Percentiles rank a stretch among this genome's conserved stretches.
Conservation (phyloP, 2,329 filamentous ascomycete species). For the Aspergillus alliaceus region DNA sequence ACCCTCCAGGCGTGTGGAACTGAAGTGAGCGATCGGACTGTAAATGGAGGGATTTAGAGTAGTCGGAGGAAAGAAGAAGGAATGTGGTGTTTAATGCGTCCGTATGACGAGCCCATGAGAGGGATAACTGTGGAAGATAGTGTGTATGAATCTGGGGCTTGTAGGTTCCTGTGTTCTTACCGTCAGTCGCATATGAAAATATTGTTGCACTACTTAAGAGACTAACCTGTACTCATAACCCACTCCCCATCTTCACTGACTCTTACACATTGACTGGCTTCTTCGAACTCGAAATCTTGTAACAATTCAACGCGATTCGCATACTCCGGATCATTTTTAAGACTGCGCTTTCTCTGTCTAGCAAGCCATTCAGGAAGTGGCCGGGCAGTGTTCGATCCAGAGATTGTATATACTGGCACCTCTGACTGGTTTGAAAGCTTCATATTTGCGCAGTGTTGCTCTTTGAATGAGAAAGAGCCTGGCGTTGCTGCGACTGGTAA, state of each 20-base stretch:
- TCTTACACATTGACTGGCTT: slow-evolving; percentile 86
- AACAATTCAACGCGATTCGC: slow-evolving; percentile 90
- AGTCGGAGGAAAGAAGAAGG: slow-evolving; percentile 82
- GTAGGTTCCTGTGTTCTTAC: slow-evolving; percentile 54
- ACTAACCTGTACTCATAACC: slow-evolving; percentile 86
- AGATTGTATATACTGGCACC: slow-evolving; percentile 91
- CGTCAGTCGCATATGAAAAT: slow-evolving; percentile 10
- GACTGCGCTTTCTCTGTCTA: slow-evolving; percentile 79
- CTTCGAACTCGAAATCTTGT: slow-evolving; percentile 97
- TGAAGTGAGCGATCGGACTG: slow-evolving; percentile 90
- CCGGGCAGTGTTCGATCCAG: slow-evolving; percentile 82
- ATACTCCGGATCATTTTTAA: slow-evolving; percentile 91
- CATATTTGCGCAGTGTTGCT: slow-evolving; percentile 33
- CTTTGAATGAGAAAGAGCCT: slow-evolving; percentile 10
- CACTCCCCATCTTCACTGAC: slow-evolving; percentile 95
- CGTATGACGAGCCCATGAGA: slow-evolving; percentile 93
- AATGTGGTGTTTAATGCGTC: slow-evolving; percentile 90
- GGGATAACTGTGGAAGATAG: slow-evolving; percentile 84
- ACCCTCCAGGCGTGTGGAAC: slow-evolving; percentile 85
- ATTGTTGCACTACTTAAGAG: background rate
- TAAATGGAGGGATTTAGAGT: slow-evolving; percentile 89
- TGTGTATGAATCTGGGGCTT: slow-evolving; percentile 93
- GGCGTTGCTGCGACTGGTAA: background rate
- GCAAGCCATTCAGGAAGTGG: slow-evolving; percentile 95
- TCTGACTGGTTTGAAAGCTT: slow-evolving; percentile 66